phyloP scores from a whole-genome alignment of 1,284 basidiomycete species.

The Gymnopus androsaceus region DNA sequence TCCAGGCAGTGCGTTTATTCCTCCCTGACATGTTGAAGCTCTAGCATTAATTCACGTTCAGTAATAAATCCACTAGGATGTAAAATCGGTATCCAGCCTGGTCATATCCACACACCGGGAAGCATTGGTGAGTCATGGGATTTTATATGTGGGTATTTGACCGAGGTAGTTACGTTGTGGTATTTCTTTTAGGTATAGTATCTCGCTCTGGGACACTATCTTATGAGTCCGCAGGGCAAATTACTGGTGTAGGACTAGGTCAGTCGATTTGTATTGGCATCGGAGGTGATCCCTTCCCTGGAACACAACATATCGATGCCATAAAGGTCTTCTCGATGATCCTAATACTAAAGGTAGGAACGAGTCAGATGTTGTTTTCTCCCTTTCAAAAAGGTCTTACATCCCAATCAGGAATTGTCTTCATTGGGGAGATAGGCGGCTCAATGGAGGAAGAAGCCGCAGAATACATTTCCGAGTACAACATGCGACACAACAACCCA shows the following conservation, averaged over 20 bases:
- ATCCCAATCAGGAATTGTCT: slow-evolving; percentile 80
- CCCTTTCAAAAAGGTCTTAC: background rate
- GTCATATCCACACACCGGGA: slow-evolving; percentile 94
- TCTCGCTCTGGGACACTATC: slow-evolving; percentile 95
- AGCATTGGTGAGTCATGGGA: slow-evolving; percentile 72
- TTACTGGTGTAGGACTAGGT: slow-evolving; percentile 93
- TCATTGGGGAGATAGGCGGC: slow-evolving; percentile 99
- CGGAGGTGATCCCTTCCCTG: slow-evolving; percentile 98
- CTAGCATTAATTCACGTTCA: slow-evolving; percentile 21
- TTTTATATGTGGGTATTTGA: no score
- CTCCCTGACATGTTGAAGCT: no score
- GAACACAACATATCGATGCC: slow-evolving; percentile 93
- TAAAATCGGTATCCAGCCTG: slow-evolving; percentile 99
- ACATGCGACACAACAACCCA: slow-evolving; percentile 83
- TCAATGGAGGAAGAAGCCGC: slow-evolving; percentile 99
- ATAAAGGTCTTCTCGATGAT: slow-evolving; percentile 96
- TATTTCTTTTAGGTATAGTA: slow-evolving; percentile 92
- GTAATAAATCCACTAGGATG: slow-evolving; percentile 98
- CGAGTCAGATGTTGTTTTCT: no score
- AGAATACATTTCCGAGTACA: slow-evolving; percentile 91
- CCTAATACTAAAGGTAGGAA: slow-evolving; percentile 82
- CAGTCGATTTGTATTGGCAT: slow-evolving; percentile 98
- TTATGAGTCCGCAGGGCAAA: slow-evolving; percentile 92
- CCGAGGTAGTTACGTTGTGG: no score
- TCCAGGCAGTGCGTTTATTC: slow-evolving; percentile 65